These are phyloP conservation scores for Monosporascus sp. DNA, from an alignment of 2,329 filamentous ascomycete species.

Conservation along the genomic window DNA sequence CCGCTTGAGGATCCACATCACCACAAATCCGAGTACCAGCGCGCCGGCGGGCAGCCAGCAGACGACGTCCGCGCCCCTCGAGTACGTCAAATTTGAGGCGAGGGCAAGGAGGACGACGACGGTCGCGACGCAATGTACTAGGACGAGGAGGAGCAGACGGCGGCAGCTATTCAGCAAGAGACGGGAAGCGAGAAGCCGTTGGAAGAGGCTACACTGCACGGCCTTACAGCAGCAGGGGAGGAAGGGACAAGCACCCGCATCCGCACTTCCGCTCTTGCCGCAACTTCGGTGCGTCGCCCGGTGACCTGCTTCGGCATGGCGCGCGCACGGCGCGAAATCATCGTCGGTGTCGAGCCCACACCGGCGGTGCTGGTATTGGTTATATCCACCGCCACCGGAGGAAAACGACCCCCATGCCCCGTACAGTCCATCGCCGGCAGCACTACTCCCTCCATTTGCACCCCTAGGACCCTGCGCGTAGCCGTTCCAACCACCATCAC, in stretches of 20 bases:
- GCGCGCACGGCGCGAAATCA: no score
- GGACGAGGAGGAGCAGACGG: no score
- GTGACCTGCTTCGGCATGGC: no score
- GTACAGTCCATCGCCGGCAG: neutral
- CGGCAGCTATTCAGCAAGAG: no score
- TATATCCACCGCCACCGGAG: neutral
- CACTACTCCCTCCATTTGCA: no score
- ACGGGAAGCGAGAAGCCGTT: no score
- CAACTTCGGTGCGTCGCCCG: no score
- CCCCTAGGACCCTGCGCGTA: neutral
- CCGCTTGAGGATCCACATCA: conserved; percentile 13
- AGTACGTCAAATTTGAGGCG: no score
- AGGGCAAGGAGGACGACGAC: neutral
- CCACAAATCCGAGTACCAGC: conserved; percentile 10
- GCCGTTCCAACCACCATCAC: neutral
- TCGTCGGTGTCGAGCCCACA: neutral
- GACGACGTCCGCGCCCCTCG: neutral
- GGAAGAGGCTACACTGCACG: no score
- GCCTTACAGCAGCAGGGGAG: no score
- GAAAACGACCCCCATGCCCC: neutral
- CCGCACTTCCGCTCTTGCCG: no score
- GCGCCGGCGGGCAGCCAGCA: conserved; percentile 8
- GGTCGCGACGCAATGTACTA: neutral
- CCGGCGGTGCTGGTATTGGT: neutral
- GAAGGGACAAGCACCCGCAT: no score